phyloP scores from a whole-genome alignment of 768 basidiomycete genomes.

The Terana coerulea region DNA sequence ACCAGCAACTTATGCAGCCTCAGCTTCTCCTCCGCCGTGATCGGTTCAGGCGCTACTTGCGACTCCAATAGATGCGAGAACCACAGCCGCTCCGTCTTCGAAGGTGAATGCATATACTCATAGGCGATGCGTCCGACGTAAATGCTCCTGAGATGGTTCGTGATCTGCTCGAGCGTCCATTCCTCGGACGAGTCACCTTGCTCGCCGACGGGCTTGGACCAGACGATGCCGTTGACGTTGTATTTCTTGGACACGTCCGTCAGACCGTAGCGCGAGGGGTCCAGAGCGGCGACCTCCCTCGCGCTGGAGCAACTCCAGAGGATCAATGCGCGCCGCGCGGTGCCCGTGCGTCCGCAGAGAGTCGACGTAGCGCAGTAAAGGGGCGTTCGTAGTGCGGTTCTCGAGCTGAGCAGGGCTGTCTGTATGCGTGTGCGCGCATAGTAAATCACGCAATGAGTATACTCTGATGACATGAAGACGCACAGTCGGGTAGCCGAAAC shows the following conservation, averaged over 20 bases:
- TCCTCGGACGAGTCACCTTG: constrained; percentile 36
- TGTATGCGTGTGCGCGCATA: constrained; percentile 26
- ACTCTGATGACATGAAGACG: constrained; percentile 23
- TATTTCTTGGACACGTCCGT: constrained; percentile 48
- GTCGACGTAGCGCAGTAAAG: constrained; percentile 85
- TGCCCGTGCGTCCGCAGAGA: constrained; percentile 84
- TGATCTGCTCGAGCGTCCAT: constrained; percentile 73
- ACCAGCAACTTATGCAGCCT: constrained; percentile 68
- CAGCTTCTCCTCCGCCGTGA: constrained; percentile 38
- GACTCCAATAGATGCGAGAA: constrained; percentile 85
- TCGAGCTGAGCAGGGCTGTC: constrained; percentile 63
- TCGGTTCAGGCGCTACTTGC: constrained; percentile 26
- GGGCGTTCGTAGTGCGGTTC: constrained; percentile 69
- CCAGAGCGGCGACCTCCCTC: constrained; percentile 75
- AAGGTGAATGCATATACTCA: constrained; percentile 89
- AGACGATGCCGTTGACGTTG: constrained; percentile 78
- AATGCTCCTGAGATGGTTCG: constrained; percentile 59
- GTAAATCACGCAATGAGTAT: not conserved
- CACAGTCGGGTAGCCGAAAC: constrained; percentile 72
- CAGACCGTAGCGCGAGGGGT: constrained; percentile 76
- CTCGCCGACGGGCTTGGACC: constrained; percentile 51
- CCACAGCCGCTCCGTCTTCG: constrained; percentile 84
- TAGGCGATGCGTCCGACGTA: constrained; percentile 88
- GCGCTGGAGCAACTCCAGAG: constrained; percentile 81
- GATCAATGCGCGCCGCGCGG: constrained; percentile 82